phyloP scores from a whole-genome alignment of 495 filamentous ascomycete genomes.

The Chaetomium cochliodes region DNA sequence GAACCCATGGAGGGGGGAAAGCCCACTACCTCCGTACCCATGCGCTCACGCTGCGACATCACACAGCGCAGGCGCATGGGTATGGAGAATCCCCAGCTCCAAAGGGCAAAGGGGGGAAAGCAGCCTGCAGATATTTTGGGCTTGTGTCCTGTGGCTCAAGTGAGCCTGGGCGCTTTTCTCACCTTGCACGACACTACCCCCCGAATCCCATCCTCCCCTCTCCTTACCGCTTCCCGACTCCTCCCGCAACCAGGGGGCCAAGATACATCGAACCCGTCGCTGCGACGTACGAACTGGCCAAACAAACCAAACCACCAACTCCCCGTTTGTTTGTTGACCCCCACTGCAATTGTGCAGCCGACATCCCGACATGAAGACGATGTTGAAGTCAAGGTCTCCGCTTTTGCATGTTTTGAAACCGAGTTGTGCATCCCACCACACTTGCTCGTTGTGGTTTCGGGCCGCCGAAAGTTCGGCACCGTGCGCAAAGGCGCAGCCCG shows the following conservation, averaged over 20 bases:
- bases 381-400: slow-evolving; percentile 56
- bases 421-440: slow-evolving; percentile 11
- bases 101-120: slow-evolving; percentile 8
- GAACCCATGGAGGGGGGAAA: slow-evolving; percentile 25
- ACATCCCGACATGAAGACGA: slow-evolving; percentile 38
- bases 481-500: slow-evolving; percentile 26
- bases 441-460: background rate
- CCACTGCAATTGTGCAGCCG: slow-evolving; percentile 21
- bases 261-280: slow-evolving; percentile 9
- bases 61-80: slow-evolving; percentile 23
- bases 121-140: slow-evolving; percentile 26
- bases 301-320: slow-evolving; percentile 18
- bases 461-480: slow-evolving; percentile 39
- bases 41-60: slow-evolving; percentile 33
- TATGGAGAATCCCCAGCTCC: slow-evolving; percentile 5
- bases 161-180: slow-evolving; percentile 29
- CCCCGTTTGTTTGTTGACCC: slow-evolving; percentile 5
- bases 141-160: slow-evolving; percentile 33
- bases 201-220: slow-evolving; percentile 12
- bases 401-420: slow-evolving; percentile 29
- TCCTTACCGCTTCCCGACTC: slow-evolving; percentile 25
- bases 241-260: slow-evolving; percentile 18
- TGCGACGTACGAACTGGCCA: slow-evolving; percentile 8
- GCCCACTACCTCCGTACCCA: slow-evolving; percentile 22
- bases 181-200: slow-evolving; percentile 26